These are phyloP conservation scores for Triticum monococcum DNA, from an alignment of 176 grass and related monocot species.

Conservation along the genomic window DNA sequence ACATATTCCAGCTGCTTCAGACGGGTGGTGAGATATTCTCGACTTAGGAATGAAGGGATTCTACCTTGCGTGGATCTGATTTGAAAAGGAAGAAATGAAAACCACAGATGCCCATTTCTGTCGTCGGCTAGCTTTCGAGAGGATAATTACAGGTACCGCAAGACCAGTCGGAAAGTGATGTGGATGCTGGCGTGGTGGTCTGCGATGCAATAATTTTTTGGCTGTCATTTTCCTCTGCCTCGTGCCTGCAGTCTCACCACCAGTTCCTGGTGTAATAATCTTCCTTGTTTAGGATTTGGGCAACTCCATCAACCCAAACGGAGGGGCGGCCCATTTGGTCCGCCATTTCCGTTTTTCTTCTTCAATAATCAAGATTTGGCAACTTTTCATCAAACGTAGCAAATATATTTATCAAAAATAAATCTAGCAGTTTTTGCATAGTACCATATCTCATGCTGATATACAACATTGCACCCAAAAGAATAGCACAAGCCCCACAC, in stretches of 20 bases:
- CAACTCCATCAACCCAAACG: too few relatives aligned
- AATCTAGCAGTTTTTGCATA: too few relatives aligned
- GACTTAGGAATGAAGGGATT: conserved; percentile 22
- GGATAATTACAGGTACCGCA: neutral
- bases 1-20: conserved; percentile 38
- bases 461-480: too few relatives aligned
- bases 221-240: neutral
- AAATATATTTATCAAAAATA: too few relatives aligned
- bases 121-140: neutral
- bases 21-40: neutral
- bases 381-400: too few relatives aligned
- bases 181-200: neutral
- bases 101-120: conserved; percentile 29
- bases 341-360: too few relatives aligned
- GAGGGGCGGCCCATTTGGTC: too few relatives aligned
- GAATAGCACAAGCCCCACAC: too few relatives aligned
- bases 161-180: neutral
- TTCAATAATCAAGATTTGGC: too few relatives aligned
- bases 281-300: neutral
- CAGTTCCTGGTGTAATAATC: neutral
- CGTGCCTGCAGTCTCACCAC: neutral
- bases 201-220: neutral
- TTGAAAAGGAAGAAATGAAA: conserved; percentile 13
- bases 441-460: too few relatives aligned
- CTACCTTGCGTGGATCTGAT: conserved; percentile 26